A percentile compares a stretch with the other conserved stretches of the same genome.
Evolutionary conservation across 768 basidiomycete species (phyloP).

Genomic region (Favolaschia claudopus): DNA sequence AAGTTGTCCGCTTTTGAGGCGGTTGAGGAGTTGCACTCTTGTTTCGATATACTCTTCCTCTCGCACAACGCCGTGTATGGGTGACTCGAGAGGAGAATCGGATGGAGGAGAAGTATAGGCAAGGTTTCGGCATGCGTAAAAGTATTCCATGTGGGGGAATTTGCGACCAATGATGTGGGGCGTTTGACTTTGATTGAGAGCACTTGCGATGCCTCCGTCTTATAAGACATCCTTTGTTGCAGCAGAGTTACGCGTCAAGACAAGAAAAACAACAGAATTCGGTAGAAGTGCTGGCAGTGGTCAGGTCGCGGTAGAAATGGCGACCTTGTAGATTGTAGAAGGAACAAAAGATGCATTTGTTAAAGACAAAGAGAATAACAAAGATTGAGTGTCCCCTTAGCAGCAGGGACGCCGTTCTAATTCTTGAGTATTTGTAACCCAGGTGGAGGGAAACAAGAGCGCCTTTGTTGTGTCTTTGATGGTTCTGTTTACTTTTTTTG

Average conservation of each 20-base stretch:
- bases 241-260: background rate
- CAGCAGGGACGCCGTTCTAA: background rate
- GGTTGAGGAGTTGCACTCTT: constrained; percentile 39
- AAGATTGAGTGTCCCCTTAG: constrained; percentile 12
- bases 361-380: constrained; percentile 13
- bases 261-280: constrained; percentile 13
- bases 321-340: constrained; percentile 20
- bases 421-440: constrained; percentile 2
- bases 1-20: constrained; percentile 40
- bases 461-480: no score
- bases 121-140: constrained; percentile 14
- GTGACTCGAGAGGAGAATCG: constrained; percentile 25
- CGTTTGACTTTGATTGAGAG: background rate
- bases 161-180: background rate
- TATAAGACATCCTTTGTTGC: constrained; percentile 10
- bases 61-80: constrained; percentile 14
- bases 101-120: constrained; percentile 16
- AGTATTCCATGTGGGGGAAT: constrained; percentile 16
- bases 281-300: constrained; percentile 12
- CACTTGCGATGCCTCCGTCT: background rate
- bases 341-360: constrained; percentile 1
- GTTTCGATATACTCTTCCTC: constrained; percentile 12
- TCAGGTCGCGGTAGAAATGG: background rate
- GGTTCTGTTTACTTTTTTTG: no score
- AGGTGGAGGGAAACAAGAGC: background rate